Base-by-base conservation (phyloP, 441 rosid species). In the Euphorbia schlechtendalii region DNA sequence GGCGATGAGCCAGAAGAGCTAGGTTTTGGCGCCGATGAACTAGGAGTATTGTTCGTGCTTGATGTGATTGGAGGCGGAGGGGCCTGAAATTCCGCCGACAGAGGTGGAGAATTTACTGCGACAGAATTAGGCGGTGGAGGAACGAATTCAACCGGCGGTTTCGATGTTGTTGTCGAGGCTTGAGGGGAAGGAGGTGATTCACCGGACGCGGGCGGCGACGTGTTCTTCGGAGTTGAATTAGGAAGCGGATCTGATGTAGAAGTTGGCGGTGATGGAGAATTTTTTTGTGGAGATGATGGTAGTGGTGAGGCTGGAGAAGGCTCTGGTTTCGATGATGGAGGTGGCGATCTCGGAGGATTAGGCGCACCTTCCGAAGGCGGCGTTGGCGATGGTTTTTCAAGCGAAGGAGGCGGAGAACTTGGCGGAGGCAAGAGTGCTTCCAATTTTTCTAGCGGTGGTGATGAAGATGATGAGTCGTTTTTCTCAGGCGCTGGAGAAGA, bases 401-500 rank as follows among this genome's bases (percentile, higher is more conserved):
- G 20, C 18, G 69, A 38, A 7, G 57, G 63, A 9, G 70, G 43
- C 20, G 54, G 56, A 21, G 74, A 53, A 7, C n/a, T 49, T 20
- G 78, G 20, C 8, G 77, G 64, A 0, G 86, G 68, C 1, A 76
- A 6, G 3, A 80, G 51, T 12, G 68, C 41, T 40, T 71, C 15
- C 53, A 67, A 5, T 1, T 67, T 4, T 1, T 78, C 21, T 6
- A 76, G 45, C 0, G 61, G 12, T 3, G 77, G 76, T 18, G 41
- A 24, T 12, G 34, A 32, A 32, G 34, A 32, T 6, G 66, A 13
- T 3, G 30, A 17, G 12, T 22, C 57, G 8, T 0, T 22, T 11
- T 46, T 17, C 51, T 13, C 11, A 63, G 85, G 75, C 34, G 34
- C n/a, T 21, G 82, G 71, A 13, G 84, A 64, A 34, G 85, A 66